Evolutionary conservation across 371 early-diverging fungal species (phyloP), one percentile per base, ranked within the genome.

Genomic region (Rhizopus arrhizus): DNA sequence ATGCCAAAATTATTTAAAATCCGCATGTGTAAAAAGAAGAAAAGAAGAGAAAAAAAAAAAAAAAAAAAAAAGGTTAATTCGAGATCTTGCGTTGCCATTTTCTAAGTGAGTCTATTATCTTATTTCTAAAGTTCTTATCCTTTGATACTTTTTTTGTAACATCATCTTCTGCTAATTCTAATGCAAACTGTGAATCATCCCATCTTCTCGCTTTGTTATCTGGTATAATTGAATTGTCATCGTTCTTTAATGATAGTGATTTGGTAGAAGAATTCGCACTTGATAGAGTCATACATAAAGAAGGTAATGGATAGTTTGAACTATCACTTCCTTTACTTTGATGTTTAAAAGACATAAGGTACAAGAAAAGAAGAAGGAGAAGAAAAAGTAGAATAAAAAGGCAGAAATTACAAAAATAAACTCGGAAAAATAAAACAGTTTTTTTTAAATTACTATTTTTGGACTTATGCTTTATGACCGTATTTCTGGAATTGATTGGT

Each of bases 101-200:
- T 48, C 15, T 48, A 29, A 48, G 29, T 2, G 48, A 48, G 29
- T 22, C 7, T 8, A 48, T 8, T 8, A 48, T 48, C 28, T 29
- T 48, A 29, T 12, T 16, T 28, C 28, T 48, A 28, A 48, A n/a
- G 10, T 29, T 7, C 7, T 29, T 48, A 9, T 48, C 15, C 28
- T 28, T 48, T 10, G 48, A 29, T 48, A 48, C 28, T 29, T 43
- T 43, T 13, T 43, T 43, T 6, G 43, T 34, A 7, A 62, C 35
- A 38, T 64, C 41, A 48, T 69, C 69, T 32, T 69, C 69, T 33
- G 62, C 65, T 29, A 69, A 45, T 12, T 69, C 69, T 36, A 69
- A 56, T 7, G 65, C 69, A 53, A 69, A 64, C 28, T 64, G 69
- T 41, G 69, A 69, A 33, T 69, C 69, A 32, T 69, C 69, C 69